Evolutionary conservation across 1,139 yeast genomes (phyloP).

Genomic region (Debaryomyces psychrophilus): DNA sequence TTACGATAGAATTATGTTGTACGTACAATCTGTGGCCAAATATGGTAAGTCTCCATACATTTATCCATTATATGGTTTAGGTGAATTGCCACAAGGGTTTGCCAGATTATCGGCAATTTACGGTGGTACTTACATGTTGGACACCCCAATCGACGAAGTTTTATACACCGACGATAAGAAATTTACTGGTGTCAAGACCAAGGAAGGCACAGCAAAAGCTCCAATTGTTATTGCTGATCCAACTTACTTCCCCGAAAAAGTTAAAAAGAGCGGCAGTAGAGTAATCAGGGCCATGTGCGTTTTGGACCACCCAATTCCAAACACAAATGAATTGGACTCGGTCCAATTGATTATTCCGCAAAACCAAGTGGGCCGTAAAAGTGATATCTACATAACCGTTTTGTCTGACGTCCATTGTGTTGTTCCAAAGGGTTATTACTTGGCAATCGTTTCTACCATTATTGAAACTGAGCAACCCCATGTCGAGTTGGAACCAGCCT

Average conservation of each 20-base stretch:
- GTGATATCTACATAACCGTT: conserved; percentile 92
- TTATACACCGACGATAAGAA: conserved; percentile 67
- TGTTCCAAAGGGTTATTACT: conserved; percentile 83
- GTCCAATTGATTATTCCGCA: conserved; percentile 95
- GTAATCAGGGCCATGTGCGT: conserved; percentile 96
- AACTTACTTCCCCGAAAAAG: conserved; percentile 93
- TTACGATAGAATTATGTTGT: conserved; percentile 80
- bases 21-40: conserved; percentile 88
- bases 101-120: conserved; percentile 96
- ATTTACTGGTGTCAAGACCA: conserved; percentile 85
- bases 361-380: conserved; percentile 89
- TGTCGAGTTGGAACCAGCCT: conserved; percentile 90
- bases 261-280: conserved; percentile 78
- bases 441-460: conserved; percentile 93
- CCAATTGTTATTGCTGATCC: conserved; percentile 98
- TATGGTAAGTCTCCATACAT: conserved; percentile 97
- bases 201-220: conserved; percentile 89
- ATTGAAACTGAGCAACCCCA: conserved; percentile 95
- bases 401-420: conserved; percentile 91
- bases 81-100: conserved; percentile 98
- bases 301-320: conserved; percentile 86
- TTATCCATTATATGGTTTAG: conserved; percentile 94
- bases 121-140: conserved; percentile 98
- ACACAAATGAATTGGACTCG: conserved; percentile 82
- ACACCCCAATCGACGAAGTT: conserved; percentile 91